A percentile compares a stretch with the other conserved stretches of the same genome.
Conservation (phyloP, 345 rosid genomes). For the Eucalyptus cloeziana region DNA sequence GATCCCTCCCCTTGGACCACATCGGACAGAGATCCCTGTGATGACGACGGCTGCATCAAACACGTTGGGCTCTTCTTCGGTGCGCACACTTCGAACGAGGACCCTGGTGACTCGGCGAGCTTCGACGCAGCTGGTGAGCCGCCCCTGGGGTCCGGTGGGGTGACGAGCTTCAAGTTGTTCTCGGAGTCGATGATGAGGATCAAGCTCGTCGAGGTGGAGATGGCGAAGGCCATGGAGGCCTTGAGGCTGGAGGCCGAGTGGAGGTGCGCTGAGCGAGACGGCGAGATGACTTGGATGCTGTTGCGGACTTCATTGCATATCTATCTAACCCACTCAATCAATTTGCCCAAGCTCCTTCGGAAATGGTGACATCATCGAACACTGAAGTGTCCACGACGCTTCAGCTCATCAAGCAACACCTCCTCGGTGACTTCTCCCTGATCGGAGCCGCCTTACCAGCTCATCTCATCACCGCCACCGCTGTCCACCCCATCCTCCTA, state of each 20-base stretch:
- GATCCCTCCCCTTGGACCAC: not conserved
- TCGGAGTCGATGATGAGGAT: conserved; percentile 30
- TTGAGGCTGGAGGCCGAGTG: conserved; percentile 32
- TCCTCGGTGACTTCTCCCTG: conserved; percentile 38
- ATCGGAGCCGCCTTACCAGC: too few relatives aligned
- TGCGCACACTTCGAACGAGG: not conserved
- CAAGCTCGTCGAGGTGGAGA: conserved; percentile 43
- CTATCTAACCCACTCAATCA: not conserved
- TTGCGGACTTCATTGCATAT: too few relatives aligned
- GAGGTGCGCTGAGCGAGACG: conserved; percentile 24
- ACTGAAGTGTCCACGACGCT: conserved; percentile 23
- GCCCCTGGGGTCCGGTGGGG: not conserved
- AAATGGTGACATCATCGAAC: not conserved
- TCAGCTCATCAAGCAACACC: conserved; percentile 32
- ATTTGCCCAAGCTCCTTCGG: not conserved
- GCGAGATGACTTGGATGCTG: conserved; percentile 34
- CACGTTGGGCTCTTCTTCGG: not conserved
- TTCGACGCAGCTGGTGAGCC: not conserved
- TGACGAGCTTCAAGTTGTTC: conserved; percentile 16
- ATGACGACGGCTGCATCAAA: not conserved
- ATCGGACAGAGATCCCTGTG: not conserved
- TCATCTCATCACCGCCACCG: too few relatives aligned
- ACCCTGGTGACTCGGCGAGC: not conserved
- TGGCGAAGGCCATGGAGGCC: conserved; percentile 42
- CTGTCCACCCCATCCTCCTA: too few relatives aligned